Base-by-base conservation (phyloP, 2,329 filamentous ascomycete species). In the Trichophyton rubrum region DNA sequence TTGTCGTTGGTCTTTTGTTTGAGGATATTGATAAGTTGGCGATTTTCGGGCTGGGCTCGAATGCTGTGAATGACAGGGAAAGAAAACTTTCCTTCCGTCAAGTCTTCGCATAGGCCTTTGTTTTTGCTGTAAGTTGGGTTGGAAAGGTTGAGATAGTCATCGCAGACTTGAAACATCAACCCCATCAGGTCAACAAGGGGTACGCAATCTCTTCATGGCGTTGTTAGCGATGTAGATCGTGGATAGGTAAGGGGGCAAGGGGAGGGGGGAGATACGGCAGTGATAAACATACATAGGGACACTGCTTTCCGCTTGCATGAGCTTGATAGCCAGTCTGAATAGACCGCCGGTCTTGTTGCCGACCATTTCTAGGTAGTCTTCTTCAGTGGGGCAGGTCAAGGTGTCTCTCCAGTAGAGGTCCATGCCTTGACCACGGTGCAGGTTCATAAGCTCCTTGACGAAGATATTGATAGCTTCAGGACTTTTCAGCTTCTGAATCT, bases 11-110 rank as follows among this genome's bases (percentile, higher is more conserved):
- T 89, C 75, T 90, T 90, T 73, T 95, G 90, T 74, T 88, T 88
- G 47, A 96, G 78, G 59, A 95, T 95, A 70, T 92, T 95, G 72
- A 96, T 82, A 60, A 99, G 82, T 68, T 95, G 15, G 84, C 88
- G 70, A 60, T 75, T 76, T 1, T 67, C 66, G 2, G 73, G 73
- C 70, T 90, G 83, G 63, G 86, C 75, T 64, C 71, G 62, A 13
- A 64, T 56, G 15, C 35, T 47, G 60, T 69, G 68, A 51, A 70
- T 67, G 56, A 70, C 66, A 2, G 68, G 64, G 55, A 69, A 68
- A 6, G 66, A 68, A 56, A 68, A 69, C 62, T 69, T 69, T 6
- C 67, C 66, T 59, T 70, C 68, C 8, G 65, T 68, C 15, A 70
- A 62, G 59, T 69, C 67, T 62, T 69, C 66, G 63, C 90, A 93